These are phyloP conservation scores for Kwoniella mangroviensis DNA, from an alignment of 768 basidiomycete species.

Conservation along the genomic window DNA sequence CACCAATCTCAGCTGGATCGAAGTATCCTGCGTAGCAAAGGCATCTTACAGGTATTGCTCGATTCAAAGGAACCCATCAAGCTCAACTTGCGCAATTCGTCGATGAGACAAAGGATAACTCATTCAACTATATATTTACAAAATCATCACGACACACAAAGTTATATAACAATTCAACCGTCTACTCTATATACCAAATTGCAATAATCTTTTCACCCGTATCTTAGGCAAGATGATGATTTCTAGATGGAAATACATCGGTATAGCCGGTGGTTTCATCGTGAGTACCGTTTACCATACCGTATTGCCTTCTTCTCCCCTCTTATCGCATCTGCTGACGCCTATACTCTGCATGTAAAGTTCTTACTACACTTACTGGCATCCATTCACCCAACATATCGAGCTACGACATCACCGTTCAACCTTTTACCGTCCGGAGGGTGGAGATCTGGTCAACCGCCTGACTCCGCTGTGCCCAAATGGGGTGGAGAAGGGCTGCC, in stretches of 20 bases:
- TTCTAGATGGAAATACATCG: conserved; percentile 53
- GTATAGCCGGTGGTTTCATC: conserved; percentile 44
- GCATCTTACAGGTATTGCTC: too few species aligned
- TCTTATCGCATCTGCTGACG: background rate
- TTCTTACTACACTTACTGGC: conserved; percentile 53
- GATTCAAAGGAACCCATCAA: too few species aligned
- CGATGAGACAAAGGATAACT: too few species aligned
- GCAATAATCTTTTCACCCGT: background rate
- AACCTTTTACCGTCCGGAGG: conserved; percentile 34
- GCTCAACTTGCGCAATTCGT: too few species aligned
- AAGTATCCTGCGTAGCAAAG: too few species aligned
- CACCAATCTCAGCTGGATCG: too few species aligned
- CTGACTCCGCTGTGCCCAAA: conserved; percentile 34
- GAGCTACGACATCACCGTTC: conserved; percentile 49
- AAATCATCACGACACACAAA: too few species aligned
- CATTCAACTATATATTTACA: too few species aligned
- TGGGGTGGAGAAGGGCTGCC: conserved; percentile 28
- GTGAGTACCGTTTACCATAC: conserved; percentile 26
- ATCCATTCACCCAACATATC: conserved; percentile 55
- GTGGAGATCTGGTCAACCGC: conserved; percentile 27
- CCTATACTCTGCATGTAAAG: conserved; percentile 23
- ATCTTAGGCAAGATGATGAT: conserved; percentile 45
- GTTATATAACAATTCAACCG: too few species aligned
- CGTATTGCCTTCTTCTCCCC: background rate
- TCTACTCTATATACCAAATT: background rate